Percentiles rank a stretch among this genome's conserved stretches.
Conservation (phyloP, 352 stramenopile species). For the Pythium monospermum region DNA sequence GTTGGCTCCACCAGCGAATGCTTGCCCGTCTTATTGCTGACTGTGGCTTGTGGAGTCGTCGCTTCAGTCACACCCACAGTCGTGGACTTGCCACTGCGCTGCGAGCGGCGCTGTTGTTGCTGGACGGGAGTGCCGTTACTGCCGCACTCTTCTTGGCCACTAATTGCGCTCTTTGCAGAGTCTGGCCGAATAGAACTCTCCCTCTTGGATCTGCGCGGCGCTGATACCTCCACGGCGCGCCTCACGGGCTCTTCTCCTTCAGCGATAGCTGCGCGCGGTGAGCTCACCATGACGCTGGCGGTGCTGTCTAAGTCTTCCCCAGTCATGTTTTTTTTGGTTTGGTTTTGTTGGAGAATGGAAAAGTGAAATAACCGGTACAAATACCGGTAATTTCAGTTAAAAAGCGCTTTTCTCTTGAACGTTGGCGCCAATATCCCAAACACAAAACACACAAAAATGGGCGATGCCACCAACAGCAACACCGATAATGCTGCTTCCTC, state of each 20-base stretch:
- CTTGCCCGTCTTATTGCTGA: not conserved
- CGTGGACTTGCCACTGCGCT: conserved; percentile 26
- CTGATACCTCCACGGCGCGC: not conserved
- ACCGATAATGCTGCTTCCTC: not conserved
- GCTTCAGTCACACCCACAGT: conserved; percentile 13
- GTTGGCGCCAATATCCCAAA: not conserved
- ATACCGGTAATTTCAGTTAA: no score
- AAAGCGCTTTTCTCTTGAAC: no score
- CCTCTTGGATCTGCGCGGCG: conserved; percentile 33
- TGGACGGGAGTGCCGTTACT: no score
- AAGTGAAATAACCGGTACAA: not conserved
- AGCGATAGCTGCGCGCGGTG: not conserved
- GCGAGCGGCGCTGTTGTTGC: conserved; percentile 22
- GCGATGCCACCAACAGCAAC: not conserved
- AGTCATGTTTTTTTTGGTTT: not conserved
- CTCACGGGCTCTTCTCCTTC: not conserved
- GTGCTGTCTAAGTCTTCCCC: not conserved
- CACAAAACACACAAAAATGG: not conserved
- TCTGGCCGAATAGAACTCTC: conserved; percentile 23
- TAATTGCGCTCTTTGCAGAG: conserved; percentile 13
- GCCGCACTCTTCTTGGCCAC: not conserved
- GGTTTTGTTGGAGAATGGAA: not conserved
- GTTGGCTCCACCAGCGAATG: not conserved
- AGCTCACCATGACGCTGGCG: not conserved
- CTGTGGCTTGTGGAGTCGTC: conserved; percentile 5